Base-by-base conservation (phyloP, 2,329 filamentous ascomycete genomes). In the Arthroderma uncinatum region DNA sequence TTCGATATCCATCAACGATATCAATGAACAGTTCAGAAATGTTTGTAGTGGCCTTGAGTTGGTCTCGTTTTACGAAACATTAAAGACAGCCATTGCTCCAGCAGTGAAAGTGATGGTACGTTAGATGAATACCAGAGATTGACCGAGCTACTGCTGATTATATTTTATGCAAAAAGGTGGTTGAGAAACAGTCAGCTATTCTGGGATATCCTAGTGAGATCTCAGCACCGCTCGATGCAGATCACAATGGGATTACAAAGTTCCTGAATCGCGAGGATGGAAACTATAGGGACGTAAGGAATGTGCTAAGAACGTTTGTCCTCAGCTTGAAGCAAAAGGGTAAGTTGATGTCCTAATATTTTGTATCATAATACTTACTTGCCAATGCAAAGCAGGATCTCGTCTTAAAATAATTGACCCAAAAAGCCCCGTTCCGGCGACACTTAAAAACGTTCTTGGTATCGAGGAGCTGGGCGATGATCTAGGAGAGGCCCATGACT, bases 41-140 rank as follows among this genome's bases (percentile, higher is more conserved):
- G 63, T 70, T 58, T 69, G 69, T 1, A 61, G 64, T 6, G 63
- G 64, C 16, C 59, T 76, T 2, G 60, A 65, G 1, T 63, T 77
- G 5, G 67, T 70, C 61, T 77, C 74, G 0, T 77, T 77, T 59
- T 76, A 75, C 61, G 76, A 78, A 60, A 74, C 72, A 0, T 59
- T 69, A 16, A 62, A 64, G 10, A 63, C 66, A 6, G 63, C 62
- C 14, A 57, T 65, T 23, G 66, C 54, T 10, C 50, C 55, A 2
- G 58, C 55, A 23, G 53, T 54, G 14, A 59, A 59, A 34, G 16
- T 23, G 12, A 57, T 55, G 25, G 58, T 59, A 48, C 30, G 58
- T 12, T 16, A 7, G n/a, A n/a, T n/a, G n/a, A n/a, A n/a, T n/a
- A n/a, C n/a, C n/a, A n/a, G n/a, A n/a, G n/a, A n/a, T n/a, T n/a